Evolutionary conservation across 2,329 filamentous ascomycete species (phyloP), one percentile per base, ranked within the genome.

Genomic region (Diplocarpon rosae): DNA sequence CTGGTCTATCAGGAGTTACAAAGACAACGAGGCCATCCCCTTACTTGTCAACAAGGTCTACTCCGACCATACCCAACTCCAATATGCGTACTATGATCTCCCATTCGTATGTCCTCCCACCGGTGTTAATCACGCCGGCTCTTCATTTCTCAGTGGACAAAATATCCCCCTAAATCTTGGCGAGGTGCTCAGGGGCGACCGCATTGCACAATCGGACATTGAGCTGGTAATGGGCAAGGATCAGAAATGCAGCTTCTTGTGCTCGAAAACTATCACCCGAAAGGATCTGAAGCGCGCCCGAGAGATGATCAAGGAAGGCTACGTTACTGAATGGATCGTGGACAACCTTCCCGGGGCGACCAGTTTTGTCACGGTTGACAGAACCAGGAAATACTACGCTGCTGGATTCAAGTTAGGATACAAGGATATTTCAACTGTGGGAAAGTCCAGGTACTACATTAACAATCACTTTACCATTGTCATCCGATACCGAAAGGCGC

Each of bases 11-110:
- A 83, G 80, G 60, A 86, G 78, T 59, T 93, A 93, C 62, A 73
- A 72, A 53, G 76, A 88, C 52, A 75, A 78, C 62, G 83, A 93
- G 55, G 70, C 78, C 10, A 83, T 94, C 32, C 86, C 87, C 1
- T 71, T 95, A n/a, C 78, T 90, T 45, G 84, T 92, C 52, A 94
- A 94, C 69, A 94, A 94, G 64, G 80, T 89, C 56, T 93, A 89
- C 65, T 93, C 86, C 44, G 87, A 93, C 65, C 80, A 85, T 57
- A 92, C 85, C 7, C 83, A 92, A 62, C 69, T 94, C n/a, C 86
- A 93, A 63, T 93, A 88, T 75, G 86, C 86, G 54, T 94, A 90
- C 68, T 85, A 83, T 62, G 84, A 92, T 56, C 78, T 93, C 1
- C 86, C 87, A 7, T 94, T 93, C 62, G 83, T 90, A 43, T 93